Conservation (phyloP, 768 basidiomycete genomes). For the Leccinum subgranulosum region DNA sequence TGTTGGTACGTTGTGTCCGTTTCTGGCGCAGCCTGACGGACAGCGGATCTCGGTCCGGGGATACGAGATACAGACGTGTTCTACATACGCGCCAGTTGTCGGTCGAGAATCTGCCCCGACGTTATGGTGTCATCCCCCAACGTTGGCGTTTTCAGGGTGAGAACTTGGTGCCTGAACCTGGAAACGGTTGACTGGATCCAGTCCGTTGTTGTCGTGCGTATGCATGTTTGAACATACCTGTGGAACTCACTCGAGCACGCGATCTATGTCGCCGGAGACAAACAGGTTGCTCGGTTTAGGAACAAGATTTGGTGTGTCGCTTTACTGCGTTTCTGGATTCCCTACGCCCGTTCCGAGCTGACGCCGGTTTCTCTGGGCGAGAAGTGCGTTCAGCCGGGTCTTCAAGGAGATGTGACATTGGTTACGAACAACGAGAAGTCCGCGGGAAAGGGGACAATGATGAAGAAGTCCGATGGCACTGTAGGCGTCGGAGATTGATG, state of each 20-base stretch:
- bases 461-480: conserved; percentile 38
- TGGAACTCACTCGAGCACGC: conserved; percentile 26
- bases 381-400: conserved; percentile 35
- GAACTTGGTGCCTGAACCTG: conserved; percentile 33
- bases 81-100: conserved; percentile 25
- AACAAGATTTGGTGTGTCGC: conserved; percentile 36
- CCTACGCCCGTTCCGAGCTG: background rate
- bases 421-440: conserved; percentile 41
- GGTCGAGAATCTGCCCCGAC: conserved; percentile 35
- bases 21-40: conserved; percentile 27
- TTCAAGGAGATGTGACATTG: conserved; percentile 55
- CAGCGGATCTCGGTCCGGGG: too few species aligned
- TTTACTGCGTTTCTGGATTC: background rate
- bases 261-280: conserved; percentile 29
- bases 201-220: conserved; percentile 25
- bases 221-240: conserved; percentile 19
- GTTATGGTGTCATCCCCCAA: conserved; percentile 22
- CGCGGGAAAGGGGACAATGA: conserved; percentile 45
- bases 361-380: background rate
- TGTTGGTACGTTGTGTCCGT: conserved; percentile 17
- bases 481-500: conserved; percentile 39
- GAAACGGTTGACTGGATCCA: conserved; percentile 22
- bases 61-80: background rate
- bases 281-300: conserved; percentile 29
- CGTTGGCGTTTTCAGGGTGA: conserved; percentile 13